Evolutionary conservation across 2,329 filamentous ascomycete species (phyloP), one percentile per base, ranked within the genome.

Genomic region (Calonectria honghensis): DNA sequence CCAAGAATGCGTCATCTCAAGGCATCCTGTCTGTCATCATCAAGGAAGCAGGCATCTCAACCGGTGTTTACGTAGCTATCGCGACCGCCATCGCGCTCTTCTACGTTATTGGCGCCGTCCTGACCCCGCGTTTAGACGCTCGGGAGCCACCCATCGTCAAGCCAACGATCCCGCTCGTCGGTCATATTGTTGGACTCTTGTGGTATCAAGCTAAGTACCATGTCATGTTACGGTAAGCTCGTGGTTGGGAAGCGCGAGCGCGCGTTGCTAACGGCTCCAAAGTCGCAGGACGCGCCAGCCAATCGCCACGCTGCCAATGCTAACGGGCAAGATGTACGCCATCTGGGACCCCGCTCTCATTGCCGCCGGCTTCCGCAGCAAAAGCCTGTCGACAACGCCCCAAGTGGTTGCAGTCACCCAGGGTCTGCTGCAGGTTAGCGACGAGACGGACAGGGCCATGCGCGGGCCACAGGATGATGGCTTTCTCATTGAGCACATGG

Each of bases 281-380:
- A 66, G 51, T 20, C 63, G 52, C 45, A 59, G 39, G 78, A 76
- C 81, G 13, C 61, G 31, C 50, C 41, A 81, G 54, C 73, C 79
- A 31, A 86, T 88, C 74, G 87, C 85, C 73, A 87, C 88, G 1
- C 75, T 90, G 5, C 86, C 85, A 4, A 85, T 89, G 79, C 78
- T 88, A 52, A 83, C 80, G 59, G 78, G 82, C 29, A 86, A 86
- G 66, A 82, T 87, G 35, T 90, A 90, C 76, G 79, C 88, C 52
- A 84, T 89, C 31, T 85, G 82, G 63, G 83, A 84, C 7, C 85
- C 88, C 6, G 72, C 75, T 3, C 79, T 89, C 14, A 83, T 86
- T 39, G 81, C 83, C 57, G 82, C 84, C 11, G 85, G 86, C 13
- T 84, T 87, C 73, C 84, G 86, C 45, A 82, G 82, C 51, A 85